These are phyloP conservation scores for Wallacemonas collosoma DNA, from an alignment of 208 protist genomes.

Conservation along the genomic window DNA sequence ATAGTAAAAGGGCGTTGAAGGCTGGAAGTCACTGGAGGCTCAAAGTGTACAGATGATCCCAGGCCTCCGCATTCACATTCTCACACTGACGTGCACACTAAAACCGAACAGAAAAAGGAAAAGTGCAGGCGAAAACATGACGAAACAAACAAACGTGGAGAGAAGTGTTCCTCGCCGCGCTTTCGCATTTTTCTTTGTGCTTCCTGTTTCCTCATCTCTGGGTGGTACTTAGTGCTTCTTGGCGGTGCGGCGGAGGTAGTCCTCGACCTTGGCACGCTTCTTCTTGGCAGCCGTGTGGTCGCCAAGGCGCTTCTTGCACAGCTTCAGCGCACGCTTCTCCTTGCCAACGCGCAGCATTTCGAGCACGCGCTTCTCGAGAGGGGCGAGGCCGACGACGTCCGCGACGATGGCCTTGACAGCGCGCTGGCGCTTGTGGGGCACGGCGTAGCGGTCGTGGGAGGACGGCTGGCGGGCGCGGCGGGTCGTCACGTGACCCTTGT, in stretches of 20 bases:
- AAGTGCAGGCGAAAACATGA: not conserved
- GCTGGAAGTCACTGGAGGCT: not conserved
- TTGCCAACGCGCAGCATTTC: conserved; percentile 95
- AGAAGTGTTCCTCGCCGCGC: not conserved
- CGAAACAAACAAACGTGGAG: not conserved
- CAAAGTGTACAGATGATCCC: not conserved
- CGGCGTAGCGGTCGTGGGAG: conserved; percentile 78
- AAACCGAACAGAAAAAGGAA: not conserved
- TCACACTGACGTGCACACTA: conserved; percentile 20
- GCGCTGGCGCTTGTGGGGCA: conserved; percentile 90
- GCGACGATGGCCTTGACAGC: conserved; percentile 91
- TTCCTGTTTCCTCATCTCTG: no score
- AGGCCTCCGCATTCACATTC: not conserved
- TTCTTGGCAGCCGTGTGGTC: conserved; percentile 91
- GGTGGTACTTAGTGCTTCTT: conserved; percentile 80
- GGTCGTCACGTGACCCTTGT: conserved; percentile 92
- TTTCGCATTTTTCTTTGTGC: no score
- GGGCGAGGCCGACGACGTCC: conserved; percentile 91
- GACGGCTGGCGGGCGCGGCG: conserved; percentile 80
- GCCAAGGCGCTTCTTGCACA: conserved; percentile 94
- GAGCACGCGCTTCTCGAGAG: conserved; percentile 92
- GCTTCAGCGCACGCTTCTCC: conserved; percentile 95
- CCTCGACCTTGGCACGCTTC: conserved; percentile 92
- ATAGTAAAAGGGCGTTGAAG: not conserved
- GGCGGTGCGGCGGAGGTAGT: conserved; percentile 81